Base-by-base conservation (phyloP, 306 rosid species). In the Fragaria nilgerrensis region DNA sequence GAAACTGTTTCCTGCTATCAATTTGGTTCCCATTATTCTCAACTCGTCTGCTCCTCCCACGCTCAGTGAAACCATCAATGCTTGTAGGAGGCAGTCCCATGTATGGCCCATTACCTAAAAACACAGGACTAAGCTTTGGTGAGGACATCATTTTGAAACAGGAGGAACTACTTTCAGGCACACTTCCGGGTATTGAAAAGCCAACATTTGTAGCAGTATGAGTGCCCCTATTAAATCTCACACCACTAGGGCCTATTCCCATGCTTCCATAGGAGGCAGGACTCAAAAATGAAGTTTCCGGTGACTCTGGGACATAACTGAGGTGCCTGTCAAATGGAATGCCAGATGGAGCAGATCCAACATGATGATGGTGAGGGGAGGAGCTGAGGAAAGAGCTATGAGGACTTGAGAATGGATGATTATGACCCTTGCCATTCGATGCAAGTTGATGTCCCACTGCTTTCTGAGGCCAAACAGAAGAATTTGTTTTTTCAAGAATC, bases 331-430 rank as follows among this genome's bases (percentile, higher is more conserved):
- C 91, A 76, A 85, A 78, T 72, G 91, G 96, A 85, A 88, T 85
- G 45, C 94, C 96, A 70, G 96, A 86, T 58, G 98, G 98, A 77
- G 98, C 98, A 80, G 98, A 94, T 79, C 96, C 97, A 50, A 88
- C 92, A 79, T 88, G 94, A 82, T 91, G 96, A 67, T 83, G 91
- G 45, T 84, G 84, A 69, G 77, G 87, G 73, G 85, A 72, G 23
- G 93, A 85, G 63, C 97, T 84, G 62, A 85, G 80, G 80, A 86
- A 88, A 83, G 98, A 86, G 70, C 78, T 86, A 62, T 56, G 91
- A 25, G 71, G 89, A 73, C 80, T 79, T 55, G 78, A 62, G 75
- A 82, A 84, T 49, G 93, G 90, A 78, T 81, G 85, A 58, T 87
- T 88, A 72, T 86, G 93, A 68, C 90, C 86, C 64, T 88, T 92